Evolutionary conservation across 306 rosid genomes (phyloP), one percentile per base, ranked within the genome.

Genomic region (Vicia sativa): DNA sequence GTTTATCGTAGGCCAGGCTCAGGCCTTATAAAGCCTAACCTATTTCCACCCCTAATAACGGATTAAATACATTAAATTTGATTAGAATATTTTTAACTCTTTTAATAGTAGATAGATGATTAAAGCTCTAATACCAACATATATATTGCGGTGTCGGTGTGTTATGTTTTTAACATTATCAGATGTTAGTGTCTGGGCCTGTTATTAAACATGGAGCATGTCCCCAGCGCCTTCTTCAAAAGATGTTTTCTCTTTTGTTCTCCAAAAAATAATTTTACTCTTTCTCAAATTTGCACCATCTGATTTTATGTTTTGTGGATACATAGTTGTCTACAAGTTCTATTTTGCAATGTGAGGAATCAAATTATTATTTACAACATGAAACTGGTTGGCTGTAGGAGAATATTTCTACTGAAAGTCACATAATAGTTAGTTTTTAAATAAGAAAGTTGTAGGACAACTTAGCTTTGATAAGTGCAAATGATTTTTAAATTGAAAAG

Each of bases 301-400:
- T 73, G 56, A 15, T 50, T 15, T 62, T 37, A 26, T 65, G 67
- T 42, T 54, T 42, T 29, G 43, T 11, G 6, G 26, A 15, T 42
- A 25, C 49, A 44, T 55, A 34, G 28, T 2, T 61, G 9, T 72
- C 11, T 37, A n/a, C 46, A 14, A 29, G 11, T 59, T 71, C 11
- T 35, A 46, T 61, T 35, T 35, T 10, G 42, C 23, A 39, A 62
- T 2, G 9, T 0, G 38, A 11, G 63, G 38, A 43, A 62, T 53
- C 56, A 46, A 43, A 43, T 18, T 55, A 16, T 53, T 54, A 49
- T 53, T 50, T 52, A 16, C n/a, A n/a, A 48, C 61, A 29, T 74
- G 7, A 12, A 44, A 26, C 39, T 44, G 21, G n/a, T n/a, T n/a
- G n/a, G n/a, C n/a, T n/a, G n/a, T n/a, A n/a, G n/a, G n/a, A n/a